Evolutionary conservation across 768 basidiomycete species (phyloP).

Genomic region (Flagelloscypha sp.): DNA sequence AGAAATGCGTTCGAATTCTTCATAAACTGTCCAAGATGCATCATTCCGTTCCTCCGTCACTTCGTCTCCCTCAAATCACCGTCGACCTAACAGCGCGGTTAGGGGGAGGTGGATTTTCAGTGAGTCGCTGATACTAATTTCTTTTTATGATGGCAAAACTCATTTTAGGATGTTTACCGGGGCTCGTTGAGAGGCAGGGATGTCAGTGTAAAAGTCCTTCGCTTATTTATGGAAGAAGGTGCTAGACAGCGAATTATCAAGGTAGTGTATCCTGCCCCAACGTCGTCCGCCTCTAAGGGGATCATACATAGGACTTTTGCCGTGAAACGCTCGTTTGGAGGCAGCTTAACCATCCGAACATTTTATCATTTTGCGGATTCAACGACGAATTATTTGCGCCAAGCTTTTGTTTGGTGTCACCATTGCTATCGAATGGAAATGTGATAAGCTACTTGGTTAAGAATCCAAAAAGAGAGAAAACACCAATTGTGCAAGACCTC

Average conservation of each 20-base stretch:
- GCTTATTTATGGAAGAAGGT: constrained; percentile 16
- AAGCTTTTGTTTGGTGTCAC: constrained; percentile 14
- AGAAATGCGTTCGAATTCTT: no score
- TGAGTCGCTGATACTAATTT: constrained; percentile 3
- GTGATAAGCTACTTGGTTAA: constrained; percentile 4
- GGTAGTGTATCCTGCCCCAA: no score
- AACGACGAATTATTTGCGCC: constrained; percentile 11
- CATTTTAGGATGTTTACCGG: no score
- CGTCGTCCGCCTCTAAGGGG: no score
- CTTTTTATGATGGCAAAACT: not conserved
- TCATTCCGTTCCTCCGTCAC: no score
- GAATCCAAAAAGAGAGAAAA: constrained; percentile 1
- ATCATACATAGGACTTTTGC: constrained; percentile 15
- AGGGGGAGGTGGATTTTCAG: constrained; percentile 22
- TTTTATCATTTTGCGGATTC: constrained; percentile 16
- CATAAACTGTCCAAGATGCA: no score
- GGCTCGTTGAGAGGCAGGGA: constrained; percentile 9
- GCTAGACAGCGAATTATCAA: constrained; percentile 16
- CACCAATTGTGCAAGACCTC: not conserved
- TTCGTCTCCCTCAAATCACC: no score
- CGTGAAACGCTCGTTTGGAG: constrained; percentile 16
- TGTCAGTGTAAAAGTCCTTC: no score
- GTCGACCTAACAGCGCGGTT: constrained; percentile 6
- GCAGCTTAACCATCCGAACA: constrained; percentile 12
- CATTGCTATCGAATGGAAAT: constrained; percentile 16